Base-by-base conservation (phyloP, 1,284 basidiomycete species). In the Ustilago loliicola region DNA sequence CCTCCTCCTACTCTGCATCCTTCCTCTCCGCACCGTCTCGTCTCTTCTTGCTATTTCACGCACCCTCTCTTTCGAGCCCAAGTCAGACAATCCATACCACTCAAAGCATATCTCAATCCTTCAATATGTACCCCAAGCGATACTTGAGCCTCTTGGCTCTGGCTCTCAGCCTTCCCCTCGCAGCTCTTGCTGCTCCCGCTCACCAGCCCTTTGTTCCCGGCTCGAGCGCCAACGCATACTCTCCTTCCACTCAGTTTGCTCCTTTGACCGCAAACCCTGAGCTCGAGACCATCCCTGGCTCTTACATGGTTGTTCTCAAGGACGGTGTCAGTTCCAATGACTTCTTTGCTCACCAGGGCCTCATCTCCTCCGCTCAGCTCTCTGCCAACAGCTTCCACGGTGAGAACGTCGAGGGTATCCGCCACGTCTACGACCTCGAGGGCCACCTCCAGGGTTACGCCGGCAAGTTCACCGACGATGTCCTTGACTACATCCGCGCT, bases 401-500 rank as follows among this genome's bases (percentile, higher is more conserved):
- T 40, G 60, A 77, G 30, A 72, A 78, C 52, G 75, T 67, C 19
- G 60, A 65, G 25, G 82, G 79, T 48, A 74, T 86, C 54, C 61
- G 73, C 30, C 85, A 85, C 70, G 72, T 85, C 36, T 86, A 80
- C 73, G 77, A 85, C 48, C 73, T 83, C 53, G 76, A 71, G 50
- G 56, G 67, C 36, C 74, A 72, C 62, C 61, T 93, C 83, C 91
- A 90, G 77, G 95, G 94, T 34, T 95, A 96, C 88, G 90, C 96
- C 53, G 96, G 96, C 62, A 89, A 89, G 83, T 98, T 99, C 89
- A 90, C 92, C 40, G 88, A 90, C 50, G 87, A 88, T 57, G 92
- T 93, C 47, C 87, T 99, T 72, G 90, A 94, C 61, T 90, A 91
- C 83, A 92, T 99, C 86, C 91, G 96, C 63, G 88, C 89, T 56